A percentile compares a stretch with the other conserved stretches of the same genome.
Evolutionary conservation across 1,284 basidiomycete genomes (phyloP).

Genomic region (Ceratobasidium sp.): DNA sequence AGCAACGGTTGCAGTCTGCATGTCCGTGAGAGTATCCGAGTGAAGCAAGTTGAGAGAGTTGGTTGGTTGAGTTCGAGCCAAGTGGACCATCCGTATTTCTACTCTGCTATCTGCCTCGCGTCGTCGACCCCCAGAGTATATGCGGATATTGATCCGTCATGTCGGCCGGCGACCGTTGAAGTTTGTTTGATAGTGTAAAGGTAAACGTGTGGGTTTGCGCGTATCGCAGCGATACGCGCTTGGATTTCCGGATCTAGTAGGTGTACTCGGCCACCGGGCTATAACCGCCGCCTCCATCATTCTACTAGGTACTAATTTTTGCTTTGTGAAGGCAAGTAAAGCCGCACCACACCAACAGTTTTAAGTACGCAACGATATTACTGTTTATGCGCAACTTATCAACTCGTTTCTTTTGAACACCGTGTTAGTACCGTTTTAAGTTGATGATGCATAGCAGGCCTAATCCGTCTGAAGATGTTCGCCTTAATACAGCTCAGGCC

Average conservation of each 20-base stretch:
- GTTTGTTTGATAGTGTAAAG: too few relatives aligned
- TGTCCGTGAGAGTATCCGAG: neutral
- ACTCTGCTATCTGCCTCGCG: neutral
- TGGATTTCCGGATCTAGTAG: neutral
- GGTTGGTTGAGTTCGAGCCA: neutral
- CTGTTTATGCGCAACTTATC: too few relatives aligned
- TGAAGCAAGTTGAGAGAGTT: neutral
- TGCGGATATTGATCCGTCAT: too few relatives aligned
- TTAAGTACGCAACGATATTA: too few relatives aligned
- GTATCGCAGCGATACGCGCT: slow-evolving; percentile 16
- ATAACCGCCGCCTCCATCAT: neutral
- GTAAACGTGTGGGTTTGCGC: neutral
- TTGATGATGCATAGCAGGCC: too few relatives aligned
- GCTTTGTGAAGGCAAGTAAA: too few relatives aligned
- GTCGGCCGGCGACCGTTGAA: too few relatives aligned
- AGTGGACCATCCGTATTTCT: neutral
- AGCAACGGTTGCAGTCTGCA: slow-evolving; percentile 30
- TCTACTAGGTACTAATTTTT: neutral
- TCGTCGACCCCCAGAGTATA: neutral
- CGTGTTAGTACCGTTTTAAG: too few relatives aligned
- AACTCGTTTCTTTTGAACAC: too few relatives aligned
- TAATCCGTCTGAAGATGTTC: too few relatives aligned
- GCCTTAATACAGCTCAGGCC: too few relatives aligned
- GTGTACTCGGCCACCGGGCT: neutral
- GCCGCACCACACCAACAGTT: too few relatives aligned